Evolutionary conservation across 176 grass and related monocot genomes (phyloP).

Genomic region (Ampelocalamus luodianensis): DNA sequence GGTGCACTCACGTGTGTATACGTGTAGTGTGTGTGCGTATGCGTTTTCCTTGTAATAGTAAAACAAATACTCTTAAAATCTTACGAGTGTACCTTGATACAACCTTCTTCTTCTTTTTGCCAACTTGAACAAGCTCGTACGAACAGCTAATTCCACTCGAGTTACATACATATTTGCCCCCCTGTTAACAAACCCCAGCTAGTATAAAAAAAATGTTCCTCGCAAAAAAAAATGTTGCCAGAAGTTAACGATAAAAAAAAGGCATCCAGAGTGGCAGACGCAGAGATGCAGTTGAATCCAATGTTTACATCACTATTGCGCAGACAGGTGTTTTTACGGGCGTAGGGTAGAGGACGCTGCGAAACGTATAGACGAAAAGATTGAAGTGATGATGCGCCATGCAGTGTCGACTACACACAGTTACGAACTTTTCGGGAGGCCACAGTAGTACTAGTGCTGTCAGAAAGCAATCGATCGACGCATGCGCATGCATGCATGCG

Average conservation of each 20-base stretch:
- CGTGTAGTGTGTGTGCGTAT: too few relatives aligned
- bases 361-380: slow-evolving; percentile 3
- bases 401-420: slow-evolving; percentile 8
- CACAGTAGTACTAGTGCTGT: slow-evolving; percentile 20
- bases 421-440: background rate
- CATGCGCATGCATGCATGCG: slow-evolving; percentile 56
- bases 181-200: background rate
- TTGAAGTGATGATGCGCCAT: slow-evolving; percentile 12
- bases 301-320: background rate
- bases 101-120: background rate
- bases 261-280: background rate
- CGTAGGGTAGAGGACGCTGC: background rate
- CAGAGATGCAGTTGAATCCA: slow-evolving; percentile 30
- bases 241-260: background rate
- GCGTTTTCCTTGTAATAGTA: too few relatives aligned
- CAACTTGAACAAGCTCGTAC: background rate
- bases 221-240: background rate
- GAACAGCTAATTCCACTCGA: background rate
- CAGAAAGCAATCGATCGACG: slow-evolving; percentile 44
- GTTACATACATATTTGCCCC: too few relatives aligned
- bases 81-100: too few relatives aligned
- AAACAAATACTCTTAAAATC: too few relatives aligned
- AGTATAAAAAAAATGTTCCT: background rate
- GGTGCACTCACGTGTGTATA: too few relatives aligned
- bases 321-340: slow-evolving; percentile 7